Evolutionary conservation across 306 rosid genomes (phyloP), one percentile per base, ranked within the genome.

Genomic region (Lathyrus tuberosus): DNA sequence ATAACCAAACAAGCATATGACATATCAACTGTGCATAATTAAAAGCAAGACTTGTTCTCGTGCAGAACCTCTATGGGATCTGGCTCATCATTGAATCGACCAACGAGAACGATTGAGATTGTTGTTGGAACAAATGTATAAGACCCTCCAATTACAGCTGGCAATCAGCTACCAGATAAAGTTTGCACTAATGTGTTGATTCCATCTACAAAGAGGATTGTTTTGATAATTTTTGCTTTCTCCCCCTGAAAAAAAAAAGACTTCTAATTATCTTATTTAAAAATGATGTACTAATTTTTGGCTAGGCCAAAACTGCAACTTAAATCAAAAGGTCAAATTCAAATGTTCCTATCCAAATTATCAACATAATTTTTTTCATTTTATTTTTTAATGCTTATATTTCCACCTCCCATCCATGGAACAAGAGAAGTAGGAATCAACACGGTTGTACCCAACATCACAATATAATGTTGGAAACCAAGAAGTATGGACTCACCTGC

Each of bases 331-430:
- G n/a, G 2, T 22, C 24, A 1, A 1, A 22, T 22, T 22, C 2
- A 22, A 22, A 22, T 22, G 24, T 2, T 22, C 24, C 1, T 22
- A 61, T 41, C 63, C 54, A 52, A 52, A 66, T 69, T 31, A 73
- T 52, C 1, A 3, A 72, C 44, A 31, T 0, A 70, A 16, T n/a
- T 54, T 5, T 16, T 18, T 43, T 56, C 31, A 31, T 20, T 69
- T 66, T 31, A 66, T 28, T 37, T 46, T 16, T 8, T 28, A 70
- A 63, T 67, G 52, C 97, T 89, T 84, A 94, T 97, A 79, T 91
- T 86, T 86, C 99, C 97, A 78, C 99, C 97, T 69, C 97, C 99
- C 99, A 95, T 95, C 78, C 91, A 97, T 56, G 99, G 99, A 82
- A 95, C 99, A 71, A 95, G 92, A 79, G 95, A 85, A 68, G 91